These are phyloP conservation scores for Athelia sp. DNA, from an alignment of 1,284 basidiomycete species.

Conservation along the genomic window DNA sequence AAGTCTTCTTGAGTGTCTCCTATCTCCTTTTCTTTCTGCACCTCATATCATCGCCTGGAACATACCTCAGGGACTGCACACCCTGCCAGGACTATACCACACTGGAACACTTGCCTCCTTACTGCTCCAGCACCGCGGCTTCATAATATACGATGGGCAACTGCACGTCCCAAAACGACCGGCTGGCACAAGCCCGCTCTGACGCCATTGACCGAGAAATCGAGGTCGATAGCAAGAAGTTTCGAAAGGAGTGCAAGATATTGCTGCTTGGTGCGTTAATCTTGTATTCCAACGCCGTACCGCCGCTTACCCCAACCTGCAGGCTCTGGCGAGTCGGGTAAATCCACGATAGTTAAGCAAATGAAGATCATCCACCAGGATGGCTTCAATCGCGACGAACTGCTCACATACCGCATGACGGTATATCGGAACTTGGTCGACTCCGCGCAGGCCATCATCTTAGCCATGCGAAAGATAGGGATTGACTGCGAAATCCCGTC, in stretches of 20 bases:
- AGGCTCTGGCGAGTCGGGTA: constrained; percentile 79
- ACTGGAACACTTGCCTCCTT: no score
- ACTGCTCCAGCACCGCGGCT: no score
- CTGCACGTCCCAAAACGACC: constrained; percentile 30
- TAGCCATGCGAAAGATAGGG: constrained; percentile 87
- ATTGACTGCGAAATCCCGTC: constrained; percentile 75
- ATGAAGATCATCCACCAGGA: constrained; percentile 99
- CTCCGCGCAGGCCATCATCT: constrained; percentile 84
- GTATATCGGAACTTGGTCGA: constrained; percentile 88
- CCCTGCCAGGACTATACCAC: no score
- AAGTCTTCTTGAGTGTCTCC: no score
- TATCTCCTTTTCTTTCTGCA: no score
- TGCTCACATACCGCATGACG: constrained; percentile 73
- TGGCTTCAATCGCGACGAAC: constrained; percentile 82
- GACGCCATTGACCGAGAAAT: constrained; percentile 70
- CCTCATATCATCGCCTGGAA: no score
- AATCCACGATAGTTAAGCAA: constrained; percentile 96
- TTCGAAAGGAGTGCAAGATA: constrained; percentile 93
- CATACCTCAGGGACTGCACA: no score
- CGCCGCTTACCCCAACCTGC: background rate
- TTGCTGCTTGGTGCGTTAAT: no score
- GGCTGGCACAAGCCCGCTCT: constrained; percentile 60
- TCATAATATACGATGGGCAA: no score
- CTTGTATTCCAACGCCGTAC: no score
- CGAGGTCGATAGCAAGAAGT: constrained; percentile 68